Evolutionary conservation across 2,329 filamentous ascomycete species (phyloP).

Genomic region (Fusarium keratoplasticum): DNA sequence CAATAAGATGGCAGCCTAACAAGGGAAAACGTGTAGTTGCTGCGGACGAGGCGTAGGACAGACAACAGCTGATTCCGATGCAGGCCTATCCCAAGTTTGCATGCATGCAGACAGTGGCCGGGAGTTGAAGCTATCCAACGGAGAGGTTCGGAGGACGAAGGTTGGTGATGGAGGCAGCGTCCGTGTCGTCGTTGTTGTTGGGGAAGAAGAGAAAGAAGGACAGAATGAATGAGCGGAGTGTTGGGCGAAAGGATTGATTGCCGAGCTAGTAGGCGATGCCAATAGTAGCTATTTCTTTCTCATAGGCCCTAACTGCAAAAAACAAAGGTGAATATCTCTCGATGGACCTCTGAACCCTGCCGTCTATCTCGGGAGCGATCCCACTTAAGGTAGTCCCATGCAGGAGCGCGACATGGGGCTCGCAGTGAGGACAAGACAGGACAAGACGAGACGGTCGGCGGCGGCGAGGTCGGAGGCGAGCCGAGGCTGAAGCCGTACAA

Average conservation of each 20-base stretch:
- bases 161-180: background rate
- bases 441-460: background rate
- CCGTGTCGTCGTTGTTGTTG: conserved; percentile 11
- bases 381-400: conserved; percentile 41
- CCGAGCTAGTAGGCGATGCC: conserved; percentile 13
- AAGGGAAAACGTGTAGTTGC: background rate
- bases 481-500: background rate
- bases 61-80: conserved; percentile 6
- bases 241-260: conserved; percentile 8
- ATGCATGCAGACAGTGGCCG: background rate
- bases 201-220: background rate
- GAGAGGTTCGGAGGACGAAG: background rate
- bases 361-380: conserved; percentile 40
- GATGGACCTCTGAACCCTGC: conserved; percentile 33
- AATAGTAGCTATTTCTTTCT: conserved; percentile 23
- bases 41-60: background rate
- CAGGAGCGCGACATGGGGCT: conserved; percentile 32
- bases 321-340: conserved; percentile 19
- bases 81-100: conserved; percentile 2
- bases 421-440: background rate
- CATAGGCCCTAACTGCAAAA: conserved; percentile 21
- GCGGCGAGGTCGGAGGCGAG: conserved; percentile 8
- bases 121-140: background rate
- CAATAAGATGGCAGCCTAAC: background rate
- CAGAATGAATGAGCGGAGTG: conserved; percentile 8